Base-by-base conservation (phyloP, 495 filamentous ascomycete genomes). In the Xylaria flabelliformis region DNA sequence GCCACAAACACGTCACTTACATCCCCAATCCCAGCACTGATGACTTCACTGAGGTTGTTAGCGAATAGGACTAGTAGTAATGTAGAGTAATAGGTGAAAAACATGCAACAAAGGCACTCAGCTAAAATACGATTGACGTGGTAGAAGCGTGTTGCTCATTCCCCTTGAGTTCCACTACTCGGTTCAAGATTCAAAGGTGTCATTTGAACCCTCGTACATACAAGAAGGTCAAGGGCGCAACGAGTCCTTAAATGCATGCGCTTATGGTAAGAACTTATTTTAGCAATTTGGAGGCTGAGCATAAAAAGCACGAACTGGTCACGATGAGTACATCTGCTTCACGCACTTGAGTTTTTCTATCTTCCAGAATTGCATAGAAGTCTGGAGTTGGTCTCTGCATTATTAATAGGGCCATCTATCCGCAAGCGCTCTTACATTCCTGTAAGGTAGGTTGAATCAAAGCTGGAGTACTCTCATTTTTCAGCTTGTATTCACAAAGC, bases 341-440 rank as follows among this genome's bases (percentile, higher is more conserved):
- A 24, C 4, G 3, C 2, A 3, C n/a, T 24, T 58, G 53, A 58
- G 5, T 4, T 12, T 34, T 58, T 58, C 32, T 19, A 19, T 34
- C 15, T 36, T 26, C 8, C 42, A 51, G 13, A 53, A n/a, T 10
- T 53, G n/a, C 36, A 59, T 59, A 59, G 56, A 59, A 26, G 21
- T 8, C 10, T 4, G 24, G 15, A 26, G 24, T 12, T 26, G 10
- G 51, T 55, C 24, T 55, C 51, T 26, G 12, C 12, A 19, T 36
- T 32, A n/a, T 29, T 26, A 34, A 21, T n/a, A 34, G 8, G 7
- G 13, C 8, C 4, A 24, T 26, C 36, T 69, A 76, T 36, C 71
- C 71, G 41, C 73, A 77, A 66, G 71, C 73, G 15, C 12, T 66
- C 63, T 69, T 75, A 55, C 76, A 76, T 58, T 76, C 71, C 51